These are phyloP conservation scores for Jaapia argillacea DNA, from an alignment of 768 basidiomycete species.

Conservation along the genomic window DNA sequence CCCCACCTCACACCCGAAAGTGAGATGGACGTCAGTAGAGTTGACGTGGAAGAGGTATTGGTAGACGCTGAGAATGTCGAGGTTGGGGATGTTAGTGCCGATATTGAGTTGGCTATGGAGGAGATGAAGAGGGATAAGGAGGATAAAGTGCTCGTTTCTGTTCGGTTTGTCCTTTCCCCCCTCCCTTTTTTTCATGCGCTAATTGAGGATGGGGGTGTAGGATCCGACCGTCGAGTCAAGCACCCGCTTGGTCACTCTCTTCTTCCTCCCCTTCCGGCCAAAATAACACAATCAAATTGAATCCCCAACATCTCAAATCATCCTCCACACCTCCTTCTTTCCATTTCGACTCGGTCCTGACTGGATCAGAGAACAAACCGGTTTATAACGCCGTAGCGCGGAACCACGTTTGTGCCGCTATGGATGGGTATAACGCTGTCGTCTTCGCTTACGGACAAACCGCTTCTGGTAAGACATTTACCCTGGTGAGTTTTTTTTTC, in stretches of 20 bases:
- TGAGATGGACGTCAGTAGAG: slow-evolving; percentile 68
- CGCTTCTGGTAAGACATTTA: slow-evolving; percentile 67
- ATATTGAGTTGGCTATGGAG: slow-evolving; percentile 54
- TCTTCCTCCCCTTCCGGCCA: slow-evolving; percentile 15
- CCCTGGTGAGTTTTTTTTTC: slow-evolving; percentile 31
- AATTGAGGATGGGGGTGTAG: slow-evolving; percentile 28
- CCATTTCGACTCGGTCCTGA: slow-evolving; percentile 68
- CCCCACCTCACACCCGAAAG: slow-evolving; percentile 39
- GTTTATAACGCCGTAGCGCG: slow-evolving; percentile 69
- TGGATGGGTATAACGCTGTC: slow-evolving; percentile 96
- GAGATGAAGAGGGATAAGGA: slow-evolving; percentile 51
- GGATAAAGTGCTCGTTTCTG: slow-evolving; percentile 81
- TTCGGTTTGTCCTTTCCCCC: slow-evolving; percentile 38
- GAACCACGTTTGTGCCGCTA: slow-evolving; percentile 80
- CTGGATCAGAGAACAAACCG: slow-evolving; percentile 70
- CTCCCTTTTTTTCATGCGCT: neutral
- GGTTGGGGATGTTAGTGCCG: slow-evolving; percentile 54
- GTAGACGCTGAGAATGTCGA: slow-evolving; percentile 71
- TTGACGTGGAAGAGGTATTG: slow-evolving; percentile 67
- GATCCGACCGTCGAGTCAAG: slow-evolving; percentile 46
- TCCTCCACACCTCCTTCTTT: slow-evolving; percentile 36
- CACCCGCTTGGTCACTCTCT: slow-evolving; percentile 47
- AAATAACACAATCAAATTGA: slow-evolving; percentile 46
- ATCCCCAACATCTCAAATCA: slow-evolving; percentile 43
- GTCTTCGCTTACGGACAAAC: slow-evolving; percentile 95